Base-by-base conservation (phyloP, 345 rosid species). In the Dipteronia sinensis region DNA sequence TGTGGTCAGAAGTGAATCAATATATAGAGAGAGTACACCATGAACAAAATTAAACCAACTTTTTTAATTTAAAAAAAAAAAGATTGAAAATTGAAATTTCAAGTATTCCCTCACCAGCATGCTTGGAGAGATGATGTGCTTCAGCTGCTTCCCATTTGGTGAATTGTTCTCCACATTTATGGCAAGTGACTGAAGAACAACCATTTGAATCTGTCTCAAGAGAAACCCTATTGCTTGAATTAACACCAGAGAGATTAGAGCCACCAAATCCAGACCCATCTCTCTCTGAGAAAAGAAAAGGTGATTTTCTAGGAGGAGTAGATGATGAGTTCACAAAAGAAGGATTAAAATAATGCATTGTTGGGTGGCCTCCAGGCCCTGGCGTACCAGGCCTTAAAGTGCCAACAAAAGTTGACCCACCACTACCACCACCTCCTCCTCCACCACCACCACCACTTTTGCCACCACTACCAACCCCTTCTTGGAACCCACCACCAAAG, bases 131-230 rank as follows among this genome's bases (percentile, higher is more conserved):
- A 88, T 96, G 97, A 80, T 96, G 99, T 19, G 90, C 89, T 87
- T 96, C 99, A 69, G 99, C 98, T 78, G 92, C 97, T 80, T 94
- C 99, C 88, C 91, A 88, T 88, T 92, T 96, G 80, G 65, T 89
- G 75, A 96, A 96, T 74, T 90, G 97, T 81, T 96, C 94, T 67
- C 98, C 99, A 80, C 99, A 96, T 87, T 94, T 96, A 76, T 96
- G 99, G 79, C 99, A 96, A 79, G 93, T 90, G 55, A 95, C 83
- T 73, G 84, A 77, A 77, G 87, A 86, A 77, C 82, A 78, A 55
- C 88, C 89, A 79, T 85, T 92, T 23, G 87, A 77, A 46, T 91
- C 95, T 61, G 80, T 83, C 15, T 91, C 97, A 47, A 91, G 77
- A 34, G 96, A 92, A 42, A 86, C 86, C 70, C 94, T 87, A 10